phyloP scores from a whole-genome alignment of 805 yeast species.

The Tetrapisispora fleetii region DNA sequence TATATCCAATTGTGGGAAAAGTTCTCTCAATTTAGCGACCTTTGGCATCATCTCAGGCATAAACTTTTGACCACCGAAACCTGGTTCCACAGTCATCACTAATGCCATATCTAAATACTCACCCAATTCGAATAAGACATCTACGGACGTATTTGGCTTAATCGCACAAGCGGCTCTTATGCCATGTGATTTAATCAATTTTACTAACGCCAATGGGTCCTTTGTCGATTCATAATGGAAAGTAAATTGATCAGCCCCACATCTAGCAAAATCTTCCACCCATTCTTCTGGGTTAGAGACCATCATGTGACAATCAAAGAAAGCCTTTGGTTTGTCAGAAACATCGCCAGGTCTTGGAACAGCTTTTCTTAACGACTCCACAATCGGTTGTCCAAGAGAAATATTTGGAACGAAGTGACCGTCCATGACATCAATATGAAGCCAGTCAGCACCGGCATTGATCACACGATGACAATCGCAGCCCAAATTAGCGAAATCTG shows the following conservation, averaged over 20 bases:
- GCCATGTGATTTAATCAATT: constrained; percentile 67
- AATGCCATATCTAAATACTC: constrained; percentile 85
- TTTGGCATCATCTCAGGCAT: constrained; percentile 96
- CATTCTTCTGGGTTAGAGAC: constrained; percentile 84
- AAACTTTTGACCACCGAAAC: constrained; percentile 96
- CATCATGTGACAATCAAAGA: constrained; percentile 98
- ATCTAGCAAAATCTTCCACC: constrained; percentile 85
- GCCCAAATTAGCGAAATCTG: constrained; percentile 84
- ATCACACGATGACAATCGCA: constrained; percentile 77
- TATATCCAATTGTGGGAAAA: constrained; percentile 71
- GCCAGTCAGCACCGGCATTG: constrained; percentile 85
- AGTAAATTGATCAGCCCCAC: constrained; percentile 93
- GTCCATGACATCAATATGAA: constrained; percentile 97
- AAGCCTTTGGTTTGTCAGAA: constrained; percentile 35
- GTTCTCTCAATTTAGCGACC: constrained; percentile 63
- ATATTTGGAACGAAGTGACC: constrained; percentile 98
- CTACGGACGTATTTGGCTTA: constrained; percentile 87
- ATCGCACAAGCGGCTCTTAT: constrained; percentile 91
- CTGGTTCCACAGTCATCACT: constrained; percentile 98
- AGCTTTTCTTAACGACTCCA: constrained; percentile 61
- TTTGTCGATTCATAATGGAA: constrained; percentile 91
- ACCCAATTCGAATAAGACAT: constrained; percentile 65
- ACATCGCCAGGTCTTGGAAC: constrained; percentile 55
- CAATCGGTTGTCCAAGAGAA: constrained; percentile 87
- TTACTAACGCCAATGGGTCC: constrained; percentile 63